Evolutionary conservation across 139 green algal species (phyloP), one percentile per base, ranked within the genome.

Genomic region (Parachlorella kessleri): DNA sequence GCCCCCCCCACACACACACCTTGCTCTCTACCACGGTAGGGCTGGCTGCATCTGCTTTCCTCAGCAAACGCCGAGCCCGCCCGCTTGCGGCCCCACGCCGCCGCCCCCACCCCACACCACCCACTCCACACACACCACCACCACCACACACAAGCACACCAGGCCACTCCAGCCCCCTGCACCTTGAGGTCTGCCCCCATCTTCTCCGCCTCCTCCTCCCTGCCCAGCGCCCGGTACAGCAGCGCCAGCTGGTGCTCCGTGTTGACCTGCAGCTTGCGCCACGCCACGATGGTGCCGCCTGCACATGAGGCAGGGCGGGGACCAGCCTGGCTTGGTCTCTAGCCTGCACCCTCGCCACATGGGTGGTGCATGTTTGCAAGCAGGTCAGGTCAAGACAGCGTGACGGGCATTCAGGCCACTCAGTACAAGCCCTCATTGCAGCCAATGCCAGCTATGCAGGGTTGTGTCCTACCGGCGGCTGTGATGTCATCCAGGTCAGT

Each of bases 261-360:
- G 71, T 81, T 77, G 28, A 82, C 72, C 79, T 88, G 83, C 32
- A 76, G 75, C 14, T 84, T 81, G 38, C 86, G 81, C 89, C 89
- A 93, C 6, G 83, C 73, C 4, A 59, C 48, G 48, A 59, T 59
- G 48, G 48, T 59, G 14, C 48, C 48, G 21, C 48, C 48, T 59
- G 48, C 48, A 59, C 48, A 14, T 28, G n/a, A n/a, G n/a, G n/a
- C n/a, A n/a, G n/a, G n/a, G n/a, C n/a, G n/a, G n/a, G n/a, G n/a
- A n/a, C n/a, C n/a, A n/a, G n/a, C n/a, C n/a, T n/a, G n/a, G n/a
- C n/a, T n/a, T n/a, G n/a, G n/a, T n/a, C n/a, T n/a, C n/a, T n/a
- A n/a, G n/a, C n/a, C n/a, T n/a, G n/a, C n/a, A n/a, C n/a, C n/a
- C n/a, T n/a, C n/a, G n/a, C n/a, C n/a, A n/a, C n/a, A n/a, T n/a